phyloP scores from a whole-genome alignment of 495 filamentous ascomycete genomes.

The Daldinia bambusicola region DNA sequence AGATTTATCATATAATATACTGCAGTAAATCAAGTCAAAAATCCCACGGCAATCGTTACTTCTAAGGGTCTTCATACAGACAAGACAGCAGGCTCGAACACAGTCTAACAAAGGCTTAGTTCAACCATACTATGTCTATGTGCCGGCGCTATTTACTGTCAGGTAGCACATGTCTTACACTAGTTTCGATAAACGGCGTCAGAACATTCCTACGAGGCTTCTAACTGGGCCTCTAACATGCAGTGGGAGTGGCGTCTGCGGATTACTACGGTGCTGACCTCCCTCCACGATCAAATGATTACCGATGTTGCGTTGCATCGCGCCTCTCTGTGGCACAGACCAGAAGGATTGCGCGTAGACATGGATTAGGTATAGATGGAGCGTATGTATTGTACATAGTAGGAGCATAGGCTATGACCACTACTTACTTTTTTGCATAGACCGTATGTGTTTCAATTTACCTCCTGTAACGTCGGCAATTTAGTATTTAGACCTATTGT shows the following conservation, averaged over 20 bases:
- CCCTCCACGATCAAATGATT: background rate
- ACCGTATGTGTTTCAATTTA: background rate
- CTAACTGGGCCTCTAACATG: background rate
- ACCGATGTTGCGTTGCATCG: slow-evolving; percentile 8
- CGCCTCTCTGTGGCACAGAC: background rate
- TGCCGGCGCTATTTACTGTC: background rate
- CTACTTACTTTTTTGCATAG: slow-evolving; percentile 1
- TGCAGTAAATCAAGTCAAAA: background rate
- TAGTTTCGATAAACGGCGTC: background rate
- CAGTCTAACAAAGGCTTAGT: too few species aligned
- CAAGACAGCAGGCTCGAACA: background rate
- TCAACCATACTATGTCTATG: too few species aligned
- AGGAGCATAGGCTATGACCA: background rate
- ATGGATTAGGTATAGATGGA: background rate
- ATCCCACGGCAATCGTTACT: background rate
- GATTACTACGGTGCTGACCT: slow-evolving; percentile 4
- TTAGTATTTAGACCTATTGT: background rate
- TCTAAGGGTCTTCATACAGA: background rate
- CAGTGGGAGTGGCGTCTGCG: background rate
- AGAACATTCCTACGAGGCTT: background rate
- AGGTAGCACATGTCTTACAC: background rate
- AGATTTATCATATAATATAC: background rate
- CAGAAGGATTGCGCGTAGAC: background rate
- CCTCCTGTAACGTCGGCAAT: background rate
- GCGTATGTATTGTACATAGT: background rate